Conservation (phyloP, 306 rosid species). For the Crotalaria pallida region DNA sequence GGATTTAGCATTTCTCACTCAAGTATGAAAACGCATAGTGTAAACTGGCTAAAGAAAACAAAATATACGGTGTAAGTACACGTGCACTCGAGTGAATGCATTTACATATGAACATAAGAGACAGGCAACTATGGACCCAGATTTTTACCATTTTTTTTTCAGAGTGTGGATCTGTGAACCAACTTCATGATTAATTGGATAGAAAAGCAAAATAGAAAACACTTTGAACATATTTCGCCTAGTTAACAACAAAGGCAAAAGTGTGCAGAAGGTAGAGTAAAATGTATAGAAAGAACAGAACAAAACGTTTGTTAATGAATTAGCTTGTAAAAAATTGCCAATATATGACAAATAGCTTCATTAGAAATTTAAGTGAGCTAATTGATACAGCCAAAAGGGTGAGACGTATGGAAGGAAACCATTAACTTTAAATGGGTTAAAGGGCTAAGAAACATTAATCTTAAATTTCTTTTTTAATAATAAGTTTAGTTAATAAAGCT, state of each 20-base stretch:
- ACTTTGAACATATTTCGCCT: background rate
- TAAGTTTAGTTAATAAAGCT: background rate
- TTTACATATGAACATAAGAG: background rate
- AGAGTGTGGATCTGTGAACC: background rate
- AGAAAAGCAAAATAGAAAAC: background rate
- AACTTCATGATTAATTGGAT: background rate
- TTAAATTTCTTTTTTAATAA: background rate
- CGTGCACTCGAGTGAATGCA: background rate
- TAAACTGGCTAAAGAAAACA: background rate
- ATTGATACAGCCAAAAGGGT: background rate
- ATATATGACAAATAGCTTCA: background rate
- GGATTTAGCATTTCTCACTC: too few relatives aligned
- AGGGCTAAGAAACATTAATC: background rate
- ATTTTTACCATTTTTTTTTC: background rate
- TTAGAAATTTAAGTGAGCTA: background rate
- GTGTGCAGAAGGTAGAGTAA: background rate
- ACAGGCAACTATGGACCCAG: background rate
- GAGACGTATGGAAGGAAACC: background rate
- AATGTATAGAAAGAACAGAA: background rate
- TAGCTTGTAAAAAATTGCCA: background rate
- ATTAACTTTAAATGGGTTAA: background rate
- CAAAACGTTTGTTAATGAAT: background rate
- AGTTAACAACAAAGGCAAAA: background rate
- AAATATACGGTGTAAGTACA: background rate
- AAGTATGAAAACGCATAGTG: background rate